phyloP scores from a whole-genome alignment of 305 asterid genomes.

The Rubia tinctorum region DNA sequence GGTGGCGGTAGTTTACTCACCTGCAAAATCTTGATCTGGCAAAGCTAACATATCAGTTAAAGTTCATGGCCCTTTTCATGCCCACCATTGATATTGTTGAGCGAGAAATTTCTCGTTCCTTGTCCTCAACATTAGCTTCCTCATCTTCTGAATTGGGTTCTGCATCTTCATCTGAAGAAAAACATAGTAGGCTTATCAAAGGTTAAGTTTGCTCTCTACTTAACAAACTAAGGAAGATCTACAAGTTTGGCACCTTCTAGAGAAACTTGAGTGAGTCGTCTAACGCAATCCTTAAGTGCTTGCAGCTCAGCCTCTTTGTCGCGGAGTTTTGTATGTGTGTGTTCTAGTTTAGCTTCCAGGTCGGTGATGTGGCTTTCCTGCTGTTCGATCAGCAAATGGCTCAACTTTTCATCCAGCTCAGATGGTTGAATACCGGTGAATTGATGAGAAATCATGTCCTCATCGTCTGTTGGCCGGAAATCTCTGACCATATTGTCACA shows the following conservation, averaged over 20 bases:
- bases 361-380: slow-evolving; percentile 62
- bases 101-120: slow-evolving; percentile 23
- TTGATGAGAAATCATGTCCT: slow-evolving; percentile 25
- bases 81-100: slow-evolving; percentile 34
- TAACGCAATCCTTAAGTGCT: slow-evolving; percentile 71
- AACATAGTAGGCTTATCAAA: slow-evolving; percentile 1
- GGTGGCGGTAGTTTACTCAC: neutral
- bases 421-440: slow-evolving; percentile 46
- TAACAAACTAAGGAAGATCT: neutral
- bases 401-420: slow-evolving; percentile 58
- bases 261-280: slow-evolving; percentile 60
- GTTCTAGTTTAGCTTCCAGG: slow-evolving; percentile 49
- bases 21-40: slow-evolving; percentile 5
- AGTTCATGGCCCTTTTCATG: slow-evolving; percentile 47
- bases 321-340: slow-evolving; percentile 50
- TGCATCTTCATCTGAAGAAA: slow-evolving; percentile 49
- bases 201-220: no score
- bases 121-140: slow-evolving; percentile 16
- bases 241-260: slow-evolving; percentile 26
- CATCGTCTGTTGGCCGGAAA: slow-evolving; percentile 16
- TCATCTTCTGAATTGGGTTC: slow-evolving; percentile 27
- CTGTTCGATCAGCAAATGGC: slow-evolving; percentile 62
- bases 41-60: neutral
- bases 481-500: slow-evolving; percentile 28
- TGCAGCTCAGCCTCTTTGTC: slow-evolving; percentile 72